Conservation (phyloP, 371 early-diverging fungal genomes). For the Apophysomyces elegans region DNA sequence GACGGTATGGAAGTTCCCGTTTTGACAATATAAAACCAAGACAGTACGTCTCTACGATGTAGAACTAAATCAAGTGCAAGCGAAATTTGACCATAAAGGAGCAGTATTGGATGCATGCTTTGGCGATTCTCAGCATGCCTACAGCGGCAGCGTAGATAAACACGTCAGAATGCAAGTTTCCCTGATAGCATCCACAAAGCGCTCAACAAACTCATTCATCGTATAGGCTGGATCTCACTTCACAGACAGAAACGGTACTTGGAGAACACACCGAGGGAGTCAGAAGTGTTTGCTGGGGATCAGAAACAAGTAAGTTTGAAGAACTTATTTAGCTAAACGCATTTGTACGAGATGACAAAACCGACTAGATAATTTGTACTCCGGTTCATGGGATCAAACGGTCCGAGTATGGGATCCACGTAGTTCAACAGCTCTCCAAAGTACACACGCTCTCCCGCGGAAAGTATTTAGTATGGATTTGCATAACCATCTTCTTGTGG, state of each 20-base stretch:
- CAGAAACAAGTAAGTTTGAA: constrained; percentile 47
- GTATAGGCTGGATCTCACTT: constrained; percentile 56
- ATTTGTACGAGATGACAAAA: neutral
- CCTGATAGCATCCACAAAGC: constrained; percentile 13
- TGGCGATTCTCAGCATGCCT: constrained; percentile 54
- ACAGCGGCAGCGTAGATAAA: constrained; percentile 73
- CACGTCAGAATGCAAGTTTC: constrained; percentile 60
- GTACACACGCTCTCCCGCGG: constrained; percentile 54
- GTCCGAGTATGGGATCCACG: constrained; percentile 83
- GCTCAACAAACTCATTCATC: neutral
- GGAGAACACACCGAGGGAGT: constrained; percentile 64
- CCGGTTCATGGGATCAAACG: constrained; percentile 93
- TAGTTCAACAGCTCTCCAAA: constrained; percentile 34
- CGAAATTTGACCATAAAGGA: constrained; percentile 62
- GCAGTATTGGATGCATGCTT: constrained; percentile 82
- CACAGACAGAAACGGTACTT: constrained; percentile 48
- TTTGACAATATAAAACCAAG: constrained; percentile 15
- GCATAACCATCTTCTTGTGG: constrained; percentile 70
- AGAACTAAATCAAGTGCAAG: constrained; percentile 54
- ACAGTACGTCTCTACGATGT: constrained; percentile 84
- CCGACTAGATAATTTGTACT: constrained; percentile 60
- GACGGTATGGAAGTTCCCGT: neutral
- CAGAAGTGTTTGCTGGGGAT: constrained; percentile 65
- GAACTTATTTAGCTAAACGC: neutral
- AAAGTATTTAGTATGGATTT: constrained; percentile 84